Evolutionary conservation across 495 filamentous ascomycete genomes (phyloP).

Genomic region (Lineolata rhizophorae): DNA sequence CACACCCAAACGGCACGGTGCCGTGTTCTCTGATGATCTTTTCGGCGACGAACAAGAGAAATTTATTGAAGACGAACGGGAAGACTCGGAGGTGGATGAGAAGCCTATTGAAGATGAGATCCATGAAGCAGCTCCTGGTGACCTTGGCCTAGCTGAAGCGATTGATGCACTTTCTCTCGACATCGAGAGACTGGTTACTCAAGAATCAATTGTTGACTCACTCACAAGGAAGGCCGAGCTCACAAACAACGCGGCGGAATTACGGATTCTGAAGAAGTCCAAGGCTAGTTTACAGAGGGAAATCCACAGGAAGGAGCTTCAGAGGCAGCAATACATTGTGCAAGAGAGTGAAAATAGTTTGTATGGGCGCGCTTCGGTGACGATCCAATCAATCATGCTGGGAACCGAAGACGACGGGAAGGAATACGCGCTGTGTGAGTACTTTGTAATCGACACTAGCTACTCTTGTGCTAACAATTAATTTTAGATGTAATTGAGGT

Average conservation of each 20-base stretch:
- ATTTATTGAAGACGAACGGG: conserved; percentile 66
- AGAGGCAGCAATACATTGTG: conserved; percentile 89
- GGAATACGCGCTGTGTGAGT: conserved; percentile 70
- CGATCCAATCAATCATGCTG: conserved; percentile 79
- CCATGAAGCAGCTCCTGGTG: conserved; percentile 85
- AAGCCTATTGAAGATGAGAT: conserved; percentile 50
- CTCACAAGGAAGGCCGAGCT: conserved; percentile 85
- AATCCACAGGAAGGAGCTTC: conserved; percentile 81
- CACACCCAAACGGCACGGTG: conserved; percentile 55
- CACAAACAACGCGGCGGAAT: conserved; percentile 84
- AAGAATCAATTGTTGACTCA: conserved; percentile 81
- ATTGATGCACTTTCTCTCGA: conserved; percentile 66
- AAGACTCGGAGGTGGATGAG: conserved; percentile 34
- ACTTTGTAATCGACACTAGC: not conserved
- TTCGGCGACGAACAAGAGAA: conserved; percentile 80
- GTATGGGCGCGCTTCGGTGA: conserved; percentile 72
- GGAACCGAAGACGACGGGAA: conserved; percentile 80
- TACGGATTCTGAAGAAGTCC: conserved; percentile 83
- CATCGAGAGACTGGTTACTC: conserved; percentile 70
- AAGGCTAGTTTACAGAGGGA: conserved; percentile 83
- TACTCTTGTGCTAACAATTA: not conserved
- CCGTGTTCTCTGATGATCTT: conserved; percentile 81
- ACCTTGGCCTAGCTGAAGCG: conserved; percentile 82
- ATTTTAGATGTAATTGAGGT: conserved; percentile 76
- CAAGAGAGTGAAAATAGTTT: conserved; percentile 97